phyloP scores from a whole-genome alignment of 2,329 filamentous ascomycete genomes.

The Phoma sp. region DNA sequence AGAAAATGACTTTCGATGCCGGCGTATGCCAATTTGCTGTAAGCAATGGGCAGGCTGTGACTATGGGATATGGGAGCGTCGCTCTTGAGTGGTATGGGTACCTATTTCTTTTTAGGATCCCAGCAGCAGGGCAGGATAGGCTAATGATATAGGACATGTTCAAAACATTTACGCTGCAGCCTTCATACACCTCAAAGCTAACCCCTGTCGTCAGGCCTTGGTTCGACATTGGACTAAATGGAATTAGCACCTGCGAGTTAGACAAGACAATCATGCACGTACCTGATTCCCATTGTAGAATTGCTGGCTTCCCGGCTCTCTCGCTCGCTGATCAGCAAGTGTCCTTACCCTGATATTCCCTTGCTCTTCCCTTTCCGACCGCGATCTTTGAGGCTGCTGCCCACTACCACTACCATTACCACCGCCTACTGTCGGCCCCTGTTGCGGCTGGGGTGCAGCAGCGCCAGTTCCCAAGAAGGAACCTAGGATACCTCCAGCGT shows the following conservation, averaged over 20 bases:
- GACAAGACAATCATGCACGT: slow-evolving; percentile 24
- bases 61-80: no score
- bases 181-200: not conserved
- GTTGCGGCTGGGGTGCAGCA: slow-evolving; percentile 8
- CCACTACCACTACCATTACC: slow-evolving; percentile 5
- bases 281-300: slow-evolving; percentile 94
- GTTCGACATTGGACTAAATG: slow-evolving; percentile 7
- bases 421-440: slow-evolving; percentile 18
- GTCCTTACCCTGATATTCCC: slow-evolving; percentile 49
- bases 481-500: slow-evolving; percentile 41
- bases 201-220: slow-evolving; percentile 3
- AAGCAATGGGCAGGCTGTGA: no score
- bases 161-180: no score
- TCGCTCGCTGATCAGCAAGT: slow-evolving; percentile 55
- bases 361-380: slow-evolving; percentile 21
- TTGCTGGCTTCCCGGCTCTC: slow-evolving; percentile 63
- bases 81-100: no score
- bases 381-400: slow-evolving; percentile 1
- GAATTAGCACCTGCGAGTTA: not conserved
- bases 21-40: no score
- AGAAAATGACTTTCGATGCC: no score
- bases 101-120: no score
- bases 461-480: slow-evolving; percentile 34
- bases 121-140: not conserved
- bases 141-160: not conserved